phyloP scores from a whole-genome alignment of 805 yeast genomes.

The Saccharomycopsis vini region DNA sequence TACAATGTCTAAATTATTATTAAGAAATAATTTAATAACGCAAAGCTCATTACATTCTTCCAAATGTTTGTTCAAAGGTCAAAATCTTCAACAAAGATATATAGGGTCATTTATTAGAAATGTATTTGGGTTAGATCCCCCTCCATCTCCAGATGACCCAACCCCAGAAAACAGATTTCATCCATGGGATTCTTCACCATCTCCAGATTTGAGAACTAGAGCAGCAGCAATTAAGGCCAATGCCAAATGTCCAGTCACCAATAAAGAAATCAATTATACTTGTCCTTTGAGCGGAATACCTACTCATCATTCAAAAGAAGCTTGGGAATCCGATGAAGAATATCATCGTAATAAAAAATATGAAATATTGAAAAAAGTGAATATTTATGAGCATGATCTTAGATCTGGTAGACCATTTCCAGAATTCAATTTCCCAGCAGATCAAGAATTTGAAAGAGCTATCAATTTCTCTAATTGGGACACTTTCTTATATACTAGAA shows the following conservation, averaged over 20 bases:
- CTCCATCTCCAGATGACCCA: slow-evolving; percentile 57
- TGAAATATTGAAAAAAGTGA: slow-evolving; percentile 74
- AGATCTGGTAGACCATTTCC: slow-evolving; percentile 92
- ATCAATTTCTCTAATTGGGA: slow-evolving; percentile 87
- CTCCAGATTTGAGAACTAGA: slow-evolving; percentile 76
- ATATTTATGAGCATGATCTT: slow-evolving; percentile 88
- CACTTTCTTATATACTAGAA: slow-evolving; percentile 83
- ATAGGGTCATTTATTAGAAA: slow-evolving; percentile 34
- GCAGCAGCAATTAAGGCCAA: slow-evolving; percentile 85
- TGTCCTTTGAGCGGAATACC: slow-evolving; percentile 96
- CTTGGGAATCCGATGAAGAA: slow-evolving; percentile 73
- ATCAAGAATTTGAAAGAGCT: slow-evolving; percentile 63
- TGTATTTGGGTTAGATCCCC: slow-evolving; percentile 52
- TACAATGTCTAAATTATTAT: too few relatives aligned
- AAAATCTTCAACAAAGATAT: too few relatives aligned
- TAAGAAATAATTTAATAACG: too few relatives aligned
- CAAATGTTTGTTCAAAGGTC: too few relatives aligned
- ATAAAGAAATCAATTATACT: slow-evolving; percentile 67
- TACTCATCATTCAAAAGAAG: slow-evolving; percentile 83
- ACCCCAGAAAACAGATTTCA: slow-evolving; percentile 67
- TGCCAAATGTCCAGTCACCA: slow-evolving; percentile 87
- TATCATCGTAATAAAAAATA: slow-evolving; percentile 63
- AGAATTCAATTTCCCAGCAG: slow-evolving; percentile 87
- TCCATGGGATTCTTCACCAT: slow-evolving; percentile 89
- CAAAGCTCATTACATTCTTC: too few relatives aligned